Conservation (phyloP, 2,329 filamentous ascomycete genomes). For the Grosmannia huntii region DNA sequence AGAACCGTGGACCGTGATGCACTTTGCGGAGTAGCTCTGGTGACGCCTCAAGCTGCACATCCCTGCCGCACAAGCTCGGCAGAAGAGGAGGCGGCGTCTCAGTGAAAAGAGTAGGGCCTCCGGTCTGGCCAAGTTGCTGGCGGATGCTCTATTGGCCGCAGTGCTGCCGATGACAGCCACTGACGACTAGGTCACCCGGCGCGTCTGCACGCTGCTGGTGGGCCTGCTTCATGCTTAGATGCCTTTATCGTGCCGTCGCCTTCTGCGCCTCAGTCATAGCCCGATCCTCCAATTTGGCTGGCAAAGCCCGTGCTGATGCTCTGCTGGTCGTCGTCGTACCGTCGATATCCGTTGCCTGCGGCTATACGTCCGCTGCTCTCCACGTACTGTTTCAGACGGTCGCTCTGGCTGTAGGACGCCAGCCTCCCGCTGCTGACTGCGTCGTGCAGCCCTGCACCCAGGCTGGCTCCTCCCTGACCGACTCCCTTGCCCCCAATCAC, state of each 20-base stretch:
- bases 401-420: constrained; percentile 61
- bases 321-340: constrained; percentile 83
- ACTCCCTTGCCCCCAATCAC: constrained; percentile 63
- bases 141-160: not conserved
- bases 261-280: constrained; percentile 33
- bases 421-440: constrained; percentile 52
- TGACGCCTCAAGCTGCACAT: not conserved
- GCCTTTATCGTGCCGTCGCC: not conserved
- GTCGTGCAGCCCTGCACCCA: constrained; percentile 67
- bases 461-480: constrained; percentile 76
- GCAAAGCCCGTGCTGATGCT: constrained; percentile 95
- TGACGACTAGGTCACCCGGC: not conserved
- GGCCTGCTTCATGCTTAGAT: not conserved
- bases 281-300: constrained; percentile 65
- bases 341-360: constrained; percentile 54
- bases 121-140: not conserved
- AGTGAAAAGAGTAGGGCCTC: not conserved
- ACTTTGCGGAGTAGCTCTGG: not conserved
- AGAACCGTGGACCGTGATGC: not conserved
- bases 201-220: not conserved
- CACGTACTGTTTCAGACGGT: constrained; percentile 88
- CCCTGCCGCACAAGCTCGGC: not conserved
- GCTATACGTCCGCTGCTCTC: constrained; percentile 67
- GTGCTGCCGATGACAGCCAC: not conserved
- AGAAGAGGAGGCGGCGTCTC: not conserved